Conservation (phyloP, 441 rosid genomes). For the Theobroma grandiflorum region DNA sequence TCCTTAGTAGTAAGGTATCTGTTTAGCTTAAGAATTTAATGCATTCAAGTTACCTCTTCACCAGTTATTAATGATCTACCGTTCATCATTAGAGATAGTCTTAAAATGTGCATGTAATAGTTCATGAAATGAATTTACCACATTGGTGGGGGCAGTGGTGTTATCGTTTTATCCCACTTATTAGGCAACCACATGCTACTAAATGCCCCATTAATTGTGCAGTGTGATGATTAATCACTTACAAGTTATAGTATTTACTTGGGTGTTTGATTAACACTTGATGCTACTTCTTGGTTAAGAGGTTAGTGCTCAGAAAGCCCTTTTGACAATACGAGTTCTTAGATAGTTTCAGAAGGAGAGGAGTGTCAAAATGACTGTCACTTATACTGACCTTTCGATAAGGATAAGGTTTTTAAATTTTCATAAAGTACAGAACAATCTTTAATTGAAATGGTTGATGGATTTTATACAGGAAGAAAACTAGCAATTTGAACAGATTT, state of each 20-base stretch:
- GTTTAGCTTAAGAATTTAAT: not conserved
- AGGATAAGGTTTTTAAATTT: not conserved
- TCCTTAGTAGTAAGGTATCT: slow-evolving; percentile 68
- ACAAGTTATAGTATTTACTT: not conserved
- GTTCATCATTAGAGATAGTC: not conserved
- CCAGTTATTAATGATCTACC: not conserved
- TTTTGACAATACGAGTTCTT: not conserved
- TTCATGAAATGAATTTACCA: not conserved
- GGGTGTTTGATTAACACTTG: not conserved
- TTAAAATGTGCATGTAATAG: not conserved
- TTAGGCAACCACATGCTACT: not conserved
- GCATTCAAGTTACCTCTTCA: not conserved
- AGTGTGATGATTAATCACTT: not conserved
- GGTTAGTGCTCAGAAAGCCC: not conserved
- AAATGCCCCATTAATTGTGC: not conserved
- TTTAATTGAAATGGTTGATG: not conserved
- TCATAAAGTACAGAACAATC: not conserved
- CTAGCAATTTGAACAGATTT: not conserved
- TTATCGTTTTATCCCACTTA: slow-evolving; percentile 4
- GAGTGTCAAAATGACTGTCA: slow-evolving; percentile 3
- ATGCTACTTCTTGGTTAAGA: not conserved
- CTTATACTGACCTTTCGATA: not conserved
- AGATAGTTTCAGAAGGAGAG: not conserved
- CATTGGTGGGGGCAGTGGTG: not conserved
- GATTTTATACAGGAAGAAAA: not conserved